These are phyloP conservation scores for Coemansia sp. DNA, from an alignment of 192 early-diverging fungal species.

Conservation along the genomic window DNA sequence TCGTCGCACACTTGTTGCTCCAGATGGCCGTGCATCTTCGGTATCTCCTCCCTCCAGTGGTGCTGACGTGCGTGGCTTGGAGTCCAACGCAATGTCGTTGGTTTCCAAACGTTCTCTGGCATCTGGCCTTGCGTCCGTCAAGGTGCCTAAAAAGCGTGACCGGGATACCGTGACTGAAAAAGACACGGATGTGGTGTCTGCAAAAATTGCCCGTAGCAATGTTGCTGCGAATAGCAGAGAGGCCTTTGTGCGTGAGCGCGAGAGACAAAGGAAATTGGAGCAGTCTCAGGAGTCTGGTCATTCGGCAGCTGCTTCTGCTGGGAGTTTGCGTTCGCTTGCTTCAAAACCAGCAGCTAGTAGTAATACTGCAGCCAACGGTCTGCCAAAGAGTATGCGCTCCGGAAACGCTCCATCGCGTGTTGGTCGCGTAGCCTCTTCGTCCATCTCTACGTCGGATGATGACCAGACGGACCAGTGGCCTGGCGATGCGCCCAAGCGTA, in stretches of 20 bases:
- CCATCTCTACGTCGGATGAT: too few relatives aligned
- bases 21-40: slow-evolving; percentile 1
- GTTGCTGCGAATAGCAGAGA: too few relatives aligned
- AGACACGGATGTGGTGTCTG: background rate
- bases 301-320: background rate
- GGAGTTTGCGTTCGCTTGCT: background rate
- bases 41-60: background rate
- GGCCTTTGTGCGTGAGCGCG: slow-evolving; percentile 42
- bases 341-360: background rate
- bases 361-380: background rate
- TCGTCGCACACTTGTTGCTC: background rate
- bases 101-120: background rate
- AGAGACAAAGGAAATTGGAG: slow-evolving; percentile 26
- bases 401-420: too few relatives aligned
- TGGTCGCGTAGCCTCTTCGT: too few relatives aligned
- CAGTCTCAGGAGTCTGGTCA: slow-evolving; percentile 1
- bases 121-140: slow-evolving; percentile 12
- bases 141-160: slow-evolving; percentile 36
- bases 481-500: too few relatives aligned
- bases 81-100: background rate
- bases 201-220: slow-evolving; percentile 1
- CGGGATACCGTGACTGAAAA: background rate
- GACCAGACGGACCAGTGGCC: too few relatives aligned
- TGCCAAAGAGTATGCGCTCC: background rate
- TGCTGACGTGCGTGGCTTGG: background rate